Evolutionary conservation across 2,329 filamentous ascomycete species (phyloP).

Genomic region (Arthroderma sp.): DNA sequence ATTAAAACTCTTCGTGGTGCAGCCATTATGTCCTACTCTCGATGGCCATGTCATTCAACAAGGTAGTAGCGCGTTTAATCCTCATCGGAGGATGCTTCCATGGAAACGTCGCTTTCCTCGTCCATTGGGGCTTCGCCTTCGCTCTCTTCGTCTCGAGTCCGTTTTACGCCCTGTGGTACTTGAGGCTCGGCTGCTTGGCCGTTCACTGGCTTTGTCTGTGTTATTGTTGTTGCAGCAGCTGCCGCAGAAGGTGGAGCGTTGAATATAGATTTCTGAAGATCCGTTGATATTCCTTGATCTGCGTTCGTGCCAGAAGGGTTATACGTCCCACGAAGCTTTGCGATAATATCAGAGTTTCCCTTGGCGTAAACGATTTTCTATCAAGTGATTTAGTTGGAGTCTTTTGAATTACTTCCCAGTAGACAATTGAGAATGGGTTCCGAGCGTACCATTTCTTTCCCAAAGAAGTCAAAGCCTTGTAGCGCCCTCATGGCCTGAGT

Average conservation of each 20-base stretch:
- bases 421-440: constrained; percentile 8
- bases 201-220: constrained; percentile 35
- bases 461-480: constrained; percentile 76
- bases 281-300: constrained; percentile 53
- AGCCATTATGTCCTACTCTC: neutral
- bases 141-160: constrained; percentile 54
- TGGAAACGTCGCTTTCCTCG: constrained; percentile 56
- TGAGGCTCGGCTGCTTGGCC: constrained; percentile 38
- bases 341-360: constrained; percentile 73
- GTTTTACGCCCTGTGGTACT: constrained; percentile 51
- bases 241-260: constrained; percentile 43
- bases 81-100: constrained; percentile 62
- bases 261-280: constrained; percentile 70
- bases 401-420: neutral
- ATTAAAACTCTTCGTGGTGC: neutral
- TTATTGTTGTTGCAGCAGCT: constrained; percentile 31
- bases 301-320: constrained; percentile 43
- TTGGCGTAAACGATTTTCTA: constrained; percentile 89
- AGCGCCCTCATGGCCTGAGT: constrained; percentile 86
- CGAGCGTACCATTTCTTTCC: constrained; percentile 62
- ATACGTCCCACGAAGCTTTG: constrained; percentile 86
- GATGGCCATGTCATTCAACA: neutral
- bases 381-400: neutral
- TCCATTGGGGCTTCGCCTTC: constrained; percentile 47
- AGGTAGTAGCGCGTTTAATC: constrained; percentile 40